phyloP scores from a whole-genome alignment of 306 rosid genomes.

The Fragaria nilgerrensis region DNA sequence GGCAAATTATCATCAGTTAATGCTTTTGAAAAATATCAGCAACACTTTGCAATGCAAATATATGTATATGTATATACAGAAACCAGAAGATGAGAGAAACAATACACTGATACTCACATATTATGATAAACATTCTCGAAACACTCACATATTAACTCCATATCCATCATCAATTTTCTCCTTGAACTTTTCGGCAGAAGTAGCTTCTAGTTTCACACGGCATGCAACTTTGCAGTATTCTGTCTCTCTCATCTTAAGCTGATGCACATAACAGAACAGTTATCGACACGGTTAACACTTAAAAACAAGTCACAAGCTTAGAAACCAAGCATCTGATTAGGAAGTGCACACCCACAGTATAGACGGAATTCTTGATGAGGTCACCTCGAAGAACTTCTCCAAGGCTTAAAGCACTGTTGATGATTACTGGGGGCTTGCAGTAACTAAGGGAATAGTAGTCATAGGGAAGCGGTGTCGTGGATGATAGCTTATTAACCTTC shows the following conservation, averaged over 20 bases:
- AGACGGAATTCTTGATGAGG: constrained; percentile 85
- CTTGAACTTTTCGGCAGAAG: constrained; percentile 75
- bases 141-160: constrained; percentile 82
- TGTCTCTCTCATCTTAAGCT: constrained; percentile 88
- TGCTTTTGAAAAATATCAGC: background rate
- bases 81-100: background rate
- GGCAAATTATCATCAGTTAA: background rate
- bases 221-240: constrained; percentile 78
- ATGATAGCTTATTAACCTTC: constrained; percentile 91
- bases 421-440: constrained; percentile 61
- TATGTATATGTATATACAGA: background rate
- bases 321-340: background rate
- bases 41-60: too few species aligned
- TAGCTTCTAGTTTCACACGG: constrained; percentile 47
- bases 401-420: constrained; percentile 81
- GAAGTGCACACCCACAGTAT: constrained; percentile 46
- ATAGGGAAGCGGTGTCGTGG: constrained; percentile 93
- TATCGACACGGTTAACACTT: background rate
- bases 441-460: constrained; percentile 82
- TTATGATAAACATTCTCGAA: background rate
- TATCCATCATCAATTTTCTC: constrained; percentile 87
- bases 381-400: constrained; percentile 99
- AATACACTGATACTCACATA: background rate
- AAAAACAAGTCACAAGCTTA: constrained; percentile 9
- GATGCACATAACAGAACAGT: background rate